Evolutionary conservation across 306 rosid species (phyloP).

Genomic region (Corylus avellana): DNA sequence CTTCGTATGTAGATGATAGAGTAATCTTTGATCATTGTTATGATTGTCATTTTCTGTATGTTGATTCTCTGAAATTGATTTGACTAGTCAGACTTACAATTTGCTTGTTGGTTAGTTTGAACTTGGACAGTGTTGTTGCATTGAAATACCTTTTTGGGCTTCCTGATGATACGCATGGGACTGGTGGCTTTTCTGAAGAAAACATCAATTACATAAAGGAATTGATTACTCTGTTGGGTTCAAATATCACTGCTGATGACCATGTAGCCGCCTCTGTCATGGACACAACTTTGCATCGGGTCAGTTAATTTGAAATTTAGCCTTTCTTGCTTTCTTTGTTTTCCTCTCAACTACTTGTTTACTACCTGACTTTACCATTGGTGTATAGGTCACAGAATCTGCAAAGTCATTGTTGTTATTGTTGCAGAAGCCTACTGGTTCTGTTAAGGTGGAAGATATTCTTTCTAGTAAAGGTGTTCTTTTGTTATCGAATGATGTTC

Average conservation of each 20-base stretch:
- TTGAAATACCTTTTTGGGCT: slow-evolving; percentile 85
- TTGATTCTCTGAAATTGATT: slow-evolving; percentile 15
- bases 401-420: slow-evolving; percentile 58
- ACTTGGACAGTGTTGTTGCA: slow-evolving; percentile 60
- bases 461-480: slow-evolving; percentile 31
- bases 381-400: slow-evolving; percentile 63
- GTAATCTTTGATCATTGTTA: background rate
- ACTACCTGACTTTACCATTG: slow-evolving; percentile 33
- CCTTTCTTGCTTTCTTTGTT: slow-evolving; percentile 9
- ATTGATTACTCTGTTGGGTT: slow-evolving; percentile 53
- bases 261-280: slow-evolving; percentile 47
- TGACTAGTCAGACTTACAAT: slow-evolving; percentile 38
- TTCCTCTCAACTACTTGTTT: slow-evolving; percentile 13
- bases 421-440: slow-evolving; percentile 63
- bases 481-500: slow-evolving; percentile 43
- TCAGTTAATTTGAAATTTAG: slow-evolving; percentile 29
- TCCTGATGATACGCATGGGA: slow-evolving; percentile 51
- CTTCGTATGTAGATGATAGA: background rate
- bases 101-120: slow-evolving; percentile 65
- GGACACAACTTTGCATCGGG: slow-evolving; percentile 60
- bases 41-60: background rate
- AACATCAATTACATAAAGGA: slow-evolving; percentile 57
- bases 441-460: slow-evolving; percentile 47
- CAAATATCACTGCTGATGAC: slow-evolving; percentile 52
- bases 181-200: slow-evolving; percentile 62